A percentile compares a stretch with the other conserved stretches of the same genome.
Evolutionary conservation across 2,329 filamentous ascomycete genomes (phyloP).

Genomic region (Dryadomyces quercivorus): DNA sequence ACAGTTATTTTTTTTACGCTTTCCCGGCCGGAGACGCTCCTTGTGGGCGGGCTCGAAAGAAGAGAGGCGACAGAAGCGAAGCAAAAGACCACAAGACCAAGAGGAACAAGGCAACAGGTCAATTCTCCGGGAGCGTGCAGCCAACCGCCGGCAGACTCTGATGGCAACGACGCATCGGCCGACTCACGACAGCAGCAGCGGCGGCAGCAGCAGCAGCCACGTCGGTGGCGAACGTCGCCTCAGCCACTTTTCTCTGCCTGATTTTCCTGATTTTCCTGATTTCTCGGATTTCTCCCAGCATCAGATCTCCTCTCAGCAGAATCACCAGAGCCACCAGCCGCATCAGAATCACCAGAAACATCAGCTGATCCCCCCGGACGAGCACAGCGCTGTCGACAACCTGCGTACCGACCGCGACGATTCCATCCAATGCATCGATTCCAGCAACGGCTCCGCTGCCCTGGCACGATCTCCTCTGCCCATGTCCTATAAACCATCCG

Average conservation of each 20-base stretch:
- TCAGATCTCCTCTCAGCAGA: background rate
- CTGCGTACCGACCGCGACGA: background rate
- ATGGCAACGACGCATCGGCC: slow-evolving; percentile 8
- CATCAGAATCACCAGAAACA: background rate
- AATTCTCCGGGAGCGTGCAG: too few species aligned
- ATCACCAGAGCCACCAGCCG: background rate
- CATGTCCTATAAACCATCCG: background rate
- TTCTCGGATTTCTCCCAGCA: too few species aligned
- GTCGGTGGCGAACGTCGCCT: background rate
- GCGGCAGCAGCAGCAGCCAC: slow-evolving; percentile 1
- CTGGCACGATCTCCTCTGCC: background rate
- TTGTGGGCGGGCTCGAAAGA: background rate
- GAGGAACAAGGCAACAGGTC: too few species aligned
- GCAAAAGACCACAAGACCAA: background rate
- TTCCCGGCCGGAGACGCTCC: slow-evolving; percentile 1
- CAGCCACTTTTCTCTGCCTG: background rate
- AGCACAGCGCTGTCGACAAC: background rate
- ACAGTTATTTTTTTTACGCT: background rate
- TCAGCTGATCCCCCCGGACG: background rate
- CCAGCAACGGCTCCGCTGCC: background rate
- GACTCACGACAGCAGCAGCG: slow-evolving; percentile 2
- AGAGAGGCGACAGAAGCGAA: too few species aligned
- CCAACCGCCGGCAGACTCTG: background rate
- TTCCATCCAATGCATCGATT: background rate
- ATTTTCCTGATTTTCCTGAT: background rate